Evolutionary conservation across 2,329 filamentous ascomycete genomes (phyloP), one percentile per base, ranked within the genome.

Genomic region (Salinomyces thailandicus): DNA sequence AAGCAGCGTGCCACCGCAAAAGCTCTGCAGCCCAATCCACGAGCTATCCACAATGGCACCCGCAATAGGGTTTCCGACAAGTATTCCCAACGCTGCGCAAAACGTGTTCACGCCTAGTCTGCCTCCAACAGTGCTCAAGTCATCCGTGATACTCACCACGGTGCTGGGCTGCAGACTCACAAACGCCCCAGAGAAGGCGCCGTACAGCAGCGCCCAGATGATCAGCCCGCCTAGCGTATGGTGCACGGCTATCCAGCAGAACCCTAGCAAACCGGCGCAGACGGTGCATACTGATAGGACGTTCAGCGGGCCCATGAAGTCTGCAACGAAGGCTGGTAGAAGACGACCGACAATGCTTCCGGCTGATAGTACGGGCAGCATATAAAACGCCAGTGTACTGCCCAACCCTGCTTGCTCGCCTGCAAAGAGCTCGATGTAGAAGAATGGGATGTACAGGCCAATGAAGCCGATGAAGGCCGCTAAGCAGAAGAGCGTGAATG

Each of bases 301-400:
- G 20, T 65, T 30, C 61, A 66, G 6, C 68, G 68, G 53, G 13
- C 69, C 45, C 9, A 71, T 68, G 15, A 70, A 62, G 16, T 73
- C 54, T 13, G 75, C 53, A 5, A 72, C 12, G 0, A 68, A 72
- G 5, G 72, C 73, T 0, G 75, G 73, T 3, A 71, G 58, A 22
- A 77, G 62, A 12, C 73, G 69, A 0, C 75, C 75, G 24, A 72
- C 63, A 0, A 66, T 67, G 0, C 70, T 75, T 1, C 74, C 71
- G 0, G 66, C 72, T 47, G 81, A 81, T 45, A 81, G 62, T 37
- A 83, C 74, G 1, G 79, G 68, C 1, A 84, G 59, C 7, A 82
- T 62, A 48, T 81, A 83, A 44, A 75, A 79, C 0, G 75, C 74
- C 1, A 82, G 54, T 0, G 70, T 64, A 8, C 26, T 18, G 20